These are phyloP conservation scores for Serendipita vermifera DNA, from an alignment of 768 basidiomycete species.

Conservation along the genomic window DNA sequence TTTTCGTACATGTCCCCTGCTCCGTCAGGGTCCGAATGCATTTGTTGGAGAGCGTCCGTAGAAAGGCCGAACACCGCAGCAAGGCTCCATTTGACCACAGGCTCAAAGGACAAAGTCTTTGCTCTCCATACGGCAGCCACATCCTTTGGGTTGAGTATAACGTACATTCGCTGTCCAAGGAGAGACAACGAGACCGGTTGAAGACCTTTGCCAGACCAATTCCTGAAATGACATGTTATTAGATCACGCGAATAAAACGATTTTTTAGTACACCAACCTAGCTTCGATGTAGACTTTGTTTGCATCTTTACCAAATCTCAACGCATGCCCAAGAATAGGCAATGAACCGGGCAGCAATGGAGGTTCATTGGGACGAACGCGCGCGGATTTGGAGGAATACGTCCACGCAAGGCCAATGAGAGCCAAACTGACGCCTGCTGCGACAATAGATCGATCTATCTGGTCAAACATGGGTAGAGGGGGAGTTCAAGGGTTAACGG, in stretches of 20 bases:
- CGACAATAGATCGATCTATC: no score
- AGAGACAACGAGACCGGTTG: not conserved
- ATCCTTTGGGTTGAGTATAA: not conserved
- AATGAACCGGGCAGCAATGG: not conserved
- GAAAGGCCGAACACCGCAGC: not conserved
- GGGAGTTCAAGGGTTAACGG: no score
- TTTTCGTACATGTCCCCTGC: not conserved
- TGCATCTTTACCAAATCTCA: not conserved
- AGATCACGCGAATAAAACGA: not conserved
- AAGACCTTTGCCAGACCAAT: not conserved
- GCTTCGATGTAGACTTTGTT: not conserved
- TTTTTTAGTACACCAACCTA: not conserved
- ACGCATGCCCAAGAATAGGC: not conserved
- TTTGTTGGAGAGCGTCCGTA: not conserved
- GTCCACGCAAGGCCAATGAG: no score
- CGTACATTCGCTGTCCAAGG: not conserved
- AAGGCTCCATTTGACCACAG: not conserved
- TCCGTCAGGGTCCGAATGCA: not conserved
- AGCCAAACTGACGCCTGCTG: no score
- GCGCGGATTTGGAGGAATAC: no score
- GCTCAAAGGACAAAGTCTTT: not conserved
- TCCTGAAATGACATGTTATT: not conserved
- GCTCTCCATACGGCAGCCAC: not conserved
- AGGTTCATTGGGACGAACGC: not conserved
- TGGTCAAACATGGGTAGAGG: no score